Conservation (phyloP, 306 rosid species). For the Luffa acutangula region DNA sequence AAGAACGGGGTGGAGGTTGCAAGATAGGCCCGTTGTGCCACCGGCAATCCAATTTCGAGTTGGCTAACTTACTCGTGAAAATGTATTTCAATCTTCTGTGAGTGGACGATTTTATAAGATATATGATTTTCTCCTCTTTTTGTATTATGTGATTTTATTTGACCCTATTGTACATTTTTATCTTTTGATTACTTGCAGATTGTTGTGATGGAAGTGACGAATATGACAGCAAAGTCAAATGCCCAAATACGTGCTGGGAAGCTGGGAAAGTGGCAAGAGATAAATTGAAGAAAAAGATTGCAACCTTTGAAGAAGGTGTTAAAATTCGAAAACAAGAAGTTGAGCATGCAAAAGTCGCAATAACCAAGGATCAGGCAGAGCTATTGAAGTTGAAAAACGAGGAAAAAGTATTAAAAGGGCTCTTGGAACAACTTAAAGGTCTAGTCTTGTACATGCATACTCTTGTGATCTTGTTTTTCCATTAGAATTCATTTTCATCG, state of each 20-base stretch:
- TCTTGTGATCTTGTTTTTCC: background rate
- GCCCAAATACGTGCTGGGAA: slow-evolving; percentile 97
- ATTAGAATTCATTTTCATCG: background rate
- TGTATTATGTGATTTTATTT: background rate
- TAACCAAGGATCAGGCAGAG: slow-evolving; percentile 57
- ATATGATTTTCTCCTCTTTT: background rate
- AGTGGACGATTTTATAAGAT: background rate
- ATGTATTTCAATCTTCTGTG: background rate
- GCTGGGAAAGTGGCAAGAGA: slow-evolving; percentile 86
- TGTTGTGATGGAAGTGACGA: slow-evolving; percentile 99
- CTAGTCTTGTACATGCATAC: background rate
- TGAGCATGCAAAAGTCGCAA: slow-evolving; percentile 52
- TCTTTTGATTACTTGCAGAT: slow-evolving; percentile 35
- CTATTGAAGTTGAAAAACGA: slow-evolving; percentile 61
- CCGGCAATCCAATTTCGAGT: no score
- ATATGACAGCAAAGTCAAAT: slow-evolving; percentile 55
- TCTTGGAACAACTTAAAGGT: slow-evolving; percentile 87
- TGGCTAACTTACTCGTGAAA: no score
- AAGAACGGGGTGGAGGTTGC: no score
- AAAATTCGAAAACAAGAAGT: slow-evolving; percentile 47
- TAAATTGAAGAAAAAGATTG: slow-evolving; percentile 60
- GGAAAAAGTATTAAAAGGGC: slow-evolving; percentile 56
- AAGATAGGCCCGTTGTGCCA: no score
- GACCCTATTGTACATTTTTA: slow-evolving; percentile 15
- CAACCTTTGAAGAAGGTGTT: slow-evolving; percentile 67